phyloP scores from a whole-genome alignment of 176 grass and related monocot genomes.

The Carex kokanica region DNA sequence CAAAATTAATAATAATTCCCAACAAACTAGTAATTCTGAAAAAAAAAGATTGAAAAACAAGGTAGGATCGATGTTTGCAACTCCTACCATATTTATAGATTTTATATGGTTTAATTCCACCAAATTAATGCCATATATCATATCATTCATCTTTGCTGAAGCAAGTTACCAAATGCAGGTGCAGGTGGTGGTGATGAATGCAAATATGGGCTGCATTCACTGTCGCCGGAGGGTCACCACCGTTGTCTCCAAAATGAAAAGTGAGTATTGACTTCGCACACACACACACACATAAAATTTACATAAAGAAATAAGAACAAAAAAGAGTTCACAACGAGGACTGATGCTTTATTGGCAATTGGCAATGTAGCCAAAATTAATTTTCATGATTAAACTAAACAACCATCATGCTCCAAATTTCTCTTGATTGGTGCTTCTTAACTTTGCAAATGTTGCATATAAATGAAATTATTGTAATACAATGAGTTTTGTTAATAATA shows the following conservation, averaged over 20 bases:
- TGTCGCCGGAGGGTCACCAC: conserved; percentile 73
- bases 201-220: conserved; percentile 85
- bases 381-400: not conserved
- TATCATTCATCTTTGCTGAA: not conserved
- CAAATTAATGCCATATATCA: not conserved
- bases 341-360: not conserved
- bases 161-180: conserved; percentile 40
- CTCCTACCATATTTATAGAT: not conserved
- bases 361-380: not conserved
- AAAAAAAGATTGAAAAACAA: not conserved
- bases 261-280: conserved; percentile 41
- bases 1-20: too few species aligned
- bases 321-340: not conserved
- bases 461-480: not conserved
- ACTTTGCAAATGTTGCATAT: not conserved
- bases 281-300: not conserved
- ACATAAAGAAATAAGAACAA: not conserved
- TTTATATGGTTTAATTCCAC: not conserved
- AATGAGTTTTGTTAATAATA: not conserved
- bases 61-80: not conserved
- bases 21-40: not conserved
- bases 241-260: conserved; percentile 96
- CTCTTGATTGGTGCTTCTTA: not conserved
- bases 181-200: conserved; percentile 94
- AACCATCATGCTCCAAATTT: not conserved